Percentiles rank a stretch among this genome's conserved stretches.
Conservation (phyloP, 805 yeast genomes). For the Yarrowia sp. region DNA sequence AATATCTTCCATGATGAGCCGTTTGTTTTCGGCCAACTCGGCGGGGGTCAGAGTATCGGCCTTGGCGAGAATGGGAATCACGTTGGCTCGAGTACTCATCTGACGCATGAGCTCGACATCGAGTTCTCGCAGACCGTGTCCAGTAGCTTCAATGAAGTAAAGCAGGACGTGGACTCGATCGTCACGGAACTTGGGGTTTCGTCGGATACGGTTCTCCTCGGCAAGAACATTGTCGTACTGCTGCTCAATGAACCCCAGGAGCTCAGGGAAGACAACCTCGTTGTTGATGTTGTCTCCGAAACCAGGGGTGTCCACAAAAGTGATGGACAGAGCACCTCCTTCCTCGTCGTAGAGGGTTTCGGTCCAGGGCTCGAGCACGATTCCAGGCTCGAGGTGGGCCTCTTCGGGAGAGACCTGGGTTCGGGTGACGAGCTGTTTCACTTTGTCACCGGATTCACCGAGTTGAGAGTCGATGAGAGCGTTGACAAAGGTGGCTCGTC, state of each 20-base stretch:
- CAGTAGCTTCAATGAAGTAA: slow-evolving; percentile 68
- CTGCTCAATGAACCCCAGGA: slow-evolving; percentile 60
- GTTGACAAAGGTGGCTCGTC: slow-evolving; percentile 71
- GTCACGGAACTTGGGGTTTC: slow-evolving; percentile 70
- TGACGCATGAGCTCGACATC: slow-evolving; percentile 71
- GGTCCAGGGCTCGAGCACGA: slow-evolving; percentile 10
- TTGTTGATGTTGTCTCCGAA: slow-evolving; percentile 76
- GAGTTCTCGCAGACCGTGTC: slow-evolving; percentile 58
- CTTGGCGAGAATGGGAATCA: slow-evolving; percentile 78
- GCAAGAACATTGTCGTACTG: slow-evolving; percentile 71
- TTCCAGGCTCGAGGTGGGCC: slow-evolving; percentile 25
- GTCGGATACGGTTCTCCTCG: slow-evolving; percentile 70
- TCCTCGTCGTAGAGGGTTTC: slow-evolving; percentile 56
- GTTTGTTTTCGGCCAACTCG: slow-evolving; percentile 58
- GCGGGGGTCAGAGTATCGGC: slow-evolving; percentile 72
- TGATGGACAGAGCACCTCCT: slow-evolving; percentile 48
- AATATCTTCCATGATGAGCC: slow-evolving; percentile 55
- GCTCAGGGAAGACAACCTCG: slow-evolving; percentile 47
- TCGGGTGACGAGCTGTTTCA: slow-evolving; percentile 12
- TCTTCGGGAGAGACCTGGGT: neutral
- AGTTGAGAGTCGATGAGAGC: slow-evolving; percentile 49
- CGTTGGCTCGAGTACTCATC: slow-evolving; percentile 70
- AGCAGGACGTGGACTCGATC: slow-evolving; percentile 74
- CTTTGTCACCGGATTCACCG: slow-evolving; percentile 2
- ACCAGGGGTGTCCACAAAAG: slow-evolving; percentile 70